Evolutionary conservation across 2,329 filamentous ascomycete species (phyloP), one percentile per base, ranked within the genome.

Genomic region (Aspergillus chevalieri): DNA sequence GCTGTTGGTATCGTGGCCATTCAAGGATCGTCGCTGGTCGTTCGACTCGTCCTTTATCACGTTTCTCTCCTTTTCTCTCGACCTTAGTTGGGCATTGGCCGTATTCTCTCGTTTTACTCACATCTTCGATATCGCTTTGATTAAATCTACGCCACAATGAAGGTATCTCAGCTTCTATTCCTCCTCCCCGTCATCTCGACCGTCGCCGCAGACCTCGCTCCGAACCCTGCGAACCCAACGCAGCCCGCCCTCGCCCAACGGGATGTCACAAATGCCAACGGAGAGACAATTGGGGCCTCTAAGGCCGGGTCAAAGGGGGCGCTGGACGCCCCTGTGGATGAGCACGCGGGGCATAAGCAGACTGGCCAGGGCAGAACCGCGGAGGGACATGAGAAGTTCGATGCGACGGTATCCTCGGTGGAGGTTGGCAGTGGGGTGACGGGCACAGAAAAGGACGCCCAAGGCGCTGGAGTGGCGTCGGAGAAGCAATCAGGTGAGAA

Each of bases 271-370:
- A 41, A 22, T 14, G 38, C 38, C 17, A 22, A 60, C 51, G 28
- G 54, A 24, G 54, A 60, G 36, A 52, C 44, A 12, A 44, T 57
- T 14, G 43, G 50, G 15, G 51, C 52, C n/a, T 52, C 58, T 17
- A 57, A 61, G 38, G 56, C 55, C n/a, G 57, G 57, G 50, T 64
- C 61, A 2, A 72, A 75, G 56, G 82, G 81, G 47, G 84, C 83
- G 46, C 90, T 90, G 67, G 85, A 93, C 74, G 89, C 87, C 49
- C 92, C 92, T 0, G 85, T 96, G 17, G 93, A 97, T 66, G 91
- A 91, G 43, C 92, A 96, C 65, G 82, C 85, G 17, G 93, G 93
- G 1, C 68, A 72, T 51, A 76, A 76, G 53, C 60, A 65, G 55
- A 50, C 61, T 34, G 63, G 55, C 10, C 38, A 41, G 19, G 38